Evolutionary conservation across 352 stramenopile species (phyloP), one percentile per base, ranked within the genome.

Genomic region (Pythium scleroteichum): DNA sequence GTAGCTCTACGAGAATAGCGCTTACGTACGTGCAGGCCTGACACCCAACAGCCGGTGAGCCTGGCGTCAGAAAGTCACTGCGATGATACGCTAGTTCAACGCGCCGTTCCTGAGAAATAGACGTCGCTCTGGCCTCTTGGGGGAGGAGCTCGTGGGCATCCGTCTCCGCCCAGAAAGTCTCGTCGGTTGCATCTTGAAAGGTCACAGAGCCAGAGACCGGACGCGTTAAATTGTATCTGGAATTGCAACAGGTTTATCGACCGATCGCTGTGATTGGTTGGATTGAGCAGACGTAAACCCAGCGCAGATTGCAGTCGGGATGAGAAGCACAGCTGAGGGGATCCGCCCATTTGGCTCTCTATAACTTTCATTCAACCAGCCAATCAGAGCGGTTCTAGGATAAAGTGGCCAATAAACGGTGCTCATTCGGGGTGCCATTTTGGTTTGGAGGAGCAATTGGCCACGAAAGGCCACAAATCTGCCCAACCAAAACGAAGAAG

Each of bases 141-240:
- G 17, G 38, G 38, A 44, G 38, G 38, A 44, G 38, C 38, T 20
- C 38, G 4, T 20, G 13, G 16, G 38, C 38, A 44, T 44, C 38
- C 38, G 16, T 17, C 38, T 44, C 17, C 38, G 38, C 38, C 38
- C 38, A 44, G 29, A 54, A 44, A 50, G 48, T 64, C 57, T 64
- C 48, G 48, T 64, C 57, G 27, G 57, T 56, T 58, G 57, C 38
- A 64, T 64, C 57, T 51, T 64, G 57, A 64, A 64, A 64, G 57
- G 57, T 45, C 57, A 53, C 57, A 17, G 55, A 57, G 57, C 57
- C 57, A 58, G 57, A 56, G 57, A 58, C 45, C 24, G 3, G 16
- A 14, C 23, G 9, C 12, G 1, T 62, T 38, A 59, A 65, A 65
- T 59, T 49, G 12, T n/a, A 59, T 59, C 16, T 2, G 20, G 45